Base-by-base conservation (phyloP, 352 stramenopile species). In the Nothophytophthora sp. region DNA sequence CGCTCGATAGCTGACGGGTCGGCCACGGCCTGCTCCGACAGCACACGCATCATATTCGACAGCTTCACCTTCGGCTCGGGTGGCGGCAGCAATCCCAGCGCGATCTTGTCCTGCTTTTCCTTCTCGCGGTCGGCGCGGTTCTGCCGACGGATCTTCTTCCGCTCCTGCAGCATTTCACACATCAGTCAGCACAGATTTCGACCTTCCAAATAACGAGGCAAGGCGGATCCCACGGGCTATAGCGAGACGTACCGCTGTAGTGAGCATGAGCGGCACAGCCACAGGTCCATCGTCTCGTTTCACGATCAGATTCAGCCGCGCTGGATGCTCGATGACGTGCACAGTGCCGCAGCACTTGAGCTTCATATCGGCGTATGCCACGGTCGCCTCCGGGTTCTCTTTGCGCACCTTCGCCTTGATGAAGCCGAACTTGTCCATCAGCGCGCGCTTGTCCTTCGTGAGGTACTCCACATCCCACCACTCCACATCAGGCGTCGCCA, bases 21-120 rank as follows among this genome's bases (percentile, higher is more conserved):
- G 12, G 97, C 81, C 28, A 98, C 94, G 0, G 96, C 96, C 71
- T 99, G 87, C 44, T 97, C 88, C 1, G 74, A 81, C 45, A 99
- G 65, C 18, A 99, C 95, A 33, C 92, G 91, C 93, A 99, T 99
- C 75, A 99, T 99, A 68, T 99, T 99, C 6, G 83, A 95, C 15
- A 99, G 67, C 44, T 98, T 99, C 48, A 99, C 88, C 63, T 99
- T 98, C 5, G 96, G 95, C 66, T 99, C 95, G 0, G 97, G 97
- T 9, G 96, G 83, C n/a, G 91, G 89, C 36, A 99, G 58, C 16
- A 99, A 63, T 1, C 94, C 91, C 10, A 97, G 48, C 3, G 92
- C 91, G 37, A 97, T 88, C 70, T 98, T 93, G 72, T 99, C 96
- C 56, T 98, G 95, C 46, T 97, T 94, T 63, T 99, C 96, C 47